These are phyloP conservation scores for Pneumocystis sp. DNA, from an alignment of 1,139 yeast genomes.

Conservation along the genomic window DNA sequence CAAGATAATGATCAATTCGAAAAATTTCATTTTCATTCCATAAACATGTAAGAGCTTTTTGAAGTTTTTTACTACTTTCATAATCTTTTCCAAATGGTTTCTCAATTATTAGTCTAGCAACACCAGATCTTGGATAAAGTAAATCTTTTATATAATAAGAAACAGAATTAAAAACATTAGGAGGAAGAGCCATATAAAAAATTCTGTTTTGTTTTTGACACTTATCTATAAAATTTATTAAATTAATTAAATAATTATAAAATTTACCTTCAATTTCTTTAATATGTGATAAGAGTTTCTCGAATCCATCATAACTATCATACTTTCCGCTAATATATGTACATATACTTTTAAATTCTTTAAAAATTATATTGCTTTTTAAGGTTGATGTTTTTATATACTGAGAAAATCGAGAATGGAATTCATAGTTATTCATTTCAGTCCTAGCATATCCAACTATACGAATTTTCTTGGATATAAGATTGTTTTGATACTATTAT, in stretches of 20 bases:
- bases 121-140: slow-evolving; percentile 54
- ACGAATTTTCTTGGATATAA: slow-evolving; percentile 50
- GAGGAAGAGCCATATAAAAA: slow-evolving; percentile 89
- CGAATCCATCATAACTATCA: slow-evolving; percentile 62
- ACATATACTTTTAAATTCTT: slow-evolving; percentile 44
- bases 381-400: slow-evolving; percentile 35
- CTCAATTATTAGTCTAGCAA: slow-evolving; percentile 75
- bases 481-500: slow-evolving; percentile 51
- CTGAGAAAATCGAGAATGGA: slow-evolving; percentile 49
- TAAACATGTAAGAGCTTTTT: slow-evolving; percentile 60
- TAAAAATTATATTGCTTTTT: slow-evolving; percentile 33
- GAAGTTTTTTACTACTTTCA: slow-evolving; percentile 60
- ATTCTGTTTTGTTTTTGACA: slow-evolving; percentile 34
- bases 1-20: slow-evolving; percentile 93
- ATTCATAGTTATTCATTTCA: slow-evolving; percentile 48
- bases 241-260: slow-evolving; percentile 13
- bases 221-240: not conserved
- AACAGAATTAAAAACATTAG: slow-evolving; percentile 72
- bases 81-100: slow-evolving; percentile 96
- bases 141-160: slow-evolving; percentile 56
- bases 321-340: slow-evolving; percentile 65
- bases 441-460: slow-evolving; percentile 91
- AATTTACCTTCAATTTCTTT: slow-evolving; percentile 38
- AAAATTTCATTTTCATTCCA: slow-evolving; percentile 83
- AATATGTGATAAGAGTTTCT: slow-evolving; percentile 39